Evolutionary conservation across 2,329 filamentous ascomycete species (phyloP), one percentile per base, ranked within the genome.

Genomic region (Aspergillus udagawae): DNA sequence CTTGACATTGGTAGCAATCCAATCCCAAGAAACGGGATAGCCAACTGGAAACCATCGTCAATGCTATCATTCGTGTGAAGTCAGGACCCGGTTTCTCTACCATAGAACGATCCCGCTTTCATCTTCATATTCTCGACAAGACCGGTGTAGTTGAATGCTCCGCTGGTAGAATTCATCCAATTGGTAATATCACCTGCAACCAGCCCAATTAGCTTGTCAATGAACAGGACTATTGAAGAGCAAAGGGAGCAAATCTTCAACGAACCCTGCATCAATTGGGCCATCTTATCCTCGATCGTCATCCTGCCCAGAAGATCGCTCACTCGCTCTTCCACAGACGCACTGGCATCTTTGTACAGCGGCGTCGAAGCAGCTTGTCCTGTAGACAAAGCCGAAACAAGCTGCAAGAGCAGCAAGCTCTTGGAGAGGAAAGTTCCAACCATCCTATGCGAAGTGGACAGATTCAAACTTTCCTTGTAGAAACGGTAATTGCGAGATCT

Each of bases 211-310:
- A 54, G 32, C 8, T n/a, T 12, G 32, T 27, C 35, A 29, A 10
- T 20, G n/a, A 35, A 21, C 29, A n/a, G 47, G 38, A 20, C 49
- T 6, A 51, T 48, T 3, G 5, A n/a, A 28, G 17, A 9, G n/a
- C n/a, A 21, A 32, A 2, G 23, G 9, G n/a, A 29, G 4, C 7
- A 9, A 32, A 38, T n/a, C 14, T 29, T 41, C 42, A 29, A 44
- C 53, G 27, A 56, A 73, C 71, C 85, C 68, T 88, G 86, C 28
- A 87, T 79, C 63, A 88, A 77, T 69, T 91, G 89, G 1, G 86
- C 81, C 48, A 84, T 82, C 75, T 92, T 92, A 58, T 92, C 89
- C 66, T 88, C 80, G 54, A 90, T 82, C 0, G 86, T 90, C 89
- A 92, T 92, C 25, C 86, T 83, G 12, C 82, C 82, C 53, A 92